Evolutionary conservation across 2,329 filamentous ascomycete genomes (phyloP).

Genomic region (Dryadomyces quercivorus): DNA sequence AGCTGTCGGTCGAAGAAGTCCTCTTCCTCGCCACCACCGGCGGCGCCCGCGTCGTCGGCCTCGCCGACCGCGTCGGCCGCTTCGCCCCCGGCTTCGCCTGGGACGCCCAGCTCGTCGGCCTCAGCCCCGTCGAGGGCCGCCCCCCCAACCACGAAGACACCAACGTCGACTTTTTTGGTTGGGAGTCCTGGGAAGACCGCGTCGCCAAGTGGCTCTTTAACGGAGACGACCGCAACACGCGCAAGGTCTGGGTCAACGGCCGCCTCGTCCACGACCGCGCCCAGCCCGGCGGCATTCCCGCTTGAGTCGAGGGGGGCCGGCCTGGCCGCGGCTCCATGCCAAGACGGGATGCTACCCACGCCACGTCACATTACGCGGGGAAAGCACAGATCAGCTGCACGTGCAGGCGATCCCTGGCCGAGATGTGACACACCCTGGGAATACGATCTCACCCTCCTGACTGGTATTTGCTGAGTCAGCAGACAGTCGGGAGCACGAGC

Average conservation of each 20-base stretch:
- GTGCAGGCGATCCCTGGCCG: no score
- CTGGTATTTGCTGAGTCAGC: no score
- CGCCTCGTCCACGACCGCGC: conserved; percentile 57
- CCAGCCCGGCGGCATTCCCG: not conserved
- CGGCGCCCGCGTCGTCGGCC: conserved; percentile 68
- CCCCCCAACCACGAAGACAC: conserved; percentile 30
- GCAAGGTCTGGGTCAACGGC: conserved; percentile 80
- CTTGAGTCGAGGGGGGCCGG: no score
- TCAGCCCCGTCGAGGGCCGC: conserved; percentile 38
- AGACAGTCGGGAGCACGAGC: no score
- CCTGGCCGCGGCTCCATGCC: no score
- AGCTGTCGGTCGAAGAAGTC: conserved; percentile 74
- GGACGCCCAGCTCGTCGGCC: conserved; percentile 73
- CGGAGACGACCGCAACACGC: conserved; percentile 86
- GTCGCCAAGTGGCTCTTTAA: conserved; percentile 91
- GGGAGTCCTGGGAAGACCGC: conserved; percentile 76
- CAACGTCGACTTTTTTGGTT: conserved; percentile 80
- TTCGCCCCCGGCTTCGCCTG: conserved; percentile 83
- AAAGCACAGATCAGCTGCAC: no score
- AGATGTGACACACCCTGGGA: no score
- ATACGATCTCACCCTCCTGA: no score
- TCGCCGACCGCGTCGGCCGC: conserved; percentile 58
- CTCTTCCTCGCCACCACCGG: conserved; percentile 81
- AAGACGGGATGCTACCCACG: no score
- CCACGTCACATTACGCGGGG: no score